These are phyloP conservation scores for Aspergillus conjunctus DNA, from an alignment of 495 filamentous ascomycete species.

Conservation along the genomic window DNA sequence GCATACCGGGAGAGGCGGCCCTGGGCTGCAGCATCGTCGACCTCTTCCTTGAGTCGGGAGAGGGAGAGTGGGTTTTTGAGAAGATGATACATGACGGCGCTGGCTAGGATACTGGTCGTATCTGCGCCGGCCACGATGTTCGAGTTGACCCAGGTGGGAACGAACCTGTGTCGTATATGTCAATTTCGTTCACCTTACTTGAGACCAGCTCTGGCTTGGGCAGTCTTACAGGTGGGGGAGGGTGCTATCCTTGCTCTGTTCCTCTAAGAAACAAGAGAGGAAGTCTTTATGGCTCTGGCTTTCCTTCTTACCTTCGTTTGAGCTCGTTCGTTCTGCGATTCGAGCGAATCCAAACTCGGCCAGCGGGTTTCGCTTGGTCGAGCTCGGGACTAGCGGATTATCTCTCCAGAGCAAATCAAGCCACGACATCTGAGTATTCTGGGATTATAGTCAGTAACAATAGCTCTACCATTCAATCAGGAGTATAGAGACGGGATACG, in stretches of 20 bases:
- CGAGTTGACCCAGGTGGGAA: conserved; percentile 19
- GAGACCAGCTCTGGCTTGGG: not conserved
- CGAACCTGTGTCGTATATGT: not conserved
- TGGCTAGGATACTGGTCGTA: conserved; percentile 44
- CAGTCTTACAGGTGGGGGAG: not conserved
- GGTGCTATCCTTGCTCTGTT: conserved; percentile 23
- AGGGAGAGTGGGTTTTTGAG: conserved; percentile 33
- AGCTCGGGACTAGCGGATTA: conserved; percentile 19
- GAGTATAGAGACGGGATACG: no score
- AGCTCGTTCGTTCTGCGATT: not conserved
- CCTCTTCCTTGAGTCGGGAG: not conserved
- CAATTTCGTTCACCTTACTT: not conserved
- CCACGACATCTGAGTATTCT: conserved; percentile 37
- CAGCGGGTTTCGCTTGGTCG: not conserved
- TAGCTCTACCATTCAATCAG: no score
- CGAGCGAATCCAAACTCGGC: not conserved
- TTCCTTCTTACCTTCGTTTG: conserved; percentile 2
- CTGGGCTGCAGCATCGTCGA: not conserved
- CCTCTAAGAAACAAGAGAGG: conserved; percentile 29
- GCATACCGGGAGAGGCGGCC: not conserved
- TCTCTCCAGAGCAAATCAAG: conserved; percentile 29
- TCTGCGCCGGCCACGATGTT: conserved; percentile 51
- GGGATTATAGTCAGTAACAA: conserved; percentile 18
- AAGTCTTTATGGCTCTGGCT: conserved; percentile 25
- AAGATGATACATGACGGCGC: conserved; percentile 36